Base-by-base conservation (phyloP, 2,329 filamentous ascomycete species). In the Trichophaea hybrida region DNA sequence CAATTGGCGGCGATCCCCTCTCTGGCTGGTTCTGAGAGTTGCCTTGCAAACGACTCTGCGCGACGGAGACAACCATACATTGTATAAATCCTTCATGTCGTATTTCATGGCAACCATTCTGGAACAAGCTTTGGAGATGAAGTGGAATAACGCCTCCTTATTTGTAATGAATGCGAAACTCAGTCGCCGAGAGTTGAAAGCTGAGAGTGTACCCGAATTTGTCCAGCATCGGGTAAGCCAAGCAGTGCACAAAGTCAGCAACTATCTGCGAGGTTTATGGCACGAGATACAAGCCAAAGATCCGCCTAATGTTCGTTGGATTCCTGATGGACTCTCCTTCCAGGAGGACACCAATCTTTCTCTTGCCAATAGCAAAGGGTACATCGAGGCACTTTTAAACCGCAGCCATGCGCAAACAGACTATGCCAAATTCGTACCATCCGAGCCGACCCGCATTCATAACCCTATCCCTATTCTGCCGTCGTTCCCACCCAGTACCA, bases 11-110 rank as follows among this genome's bases (percentile, higher is more conserved):
- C 69, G 76, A 49, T 81, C 78, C 10, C 71, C 79, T 0, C 60
- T 77, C 0, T 83, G 79, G 79, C 70, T 83, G 0, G 70, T 81
- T 0, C 58, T 82, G 1, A 76, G 80, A 0, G 77, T 80, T 0
- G 68, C 73, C 0, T 61, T 80, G 1, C 78, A 82, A 55, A 67
- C 71, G 13, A 58, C 65, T 6, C 62, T 71, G 7, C 59, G 61
- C 13, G 50, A 55, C 56, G 24, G 24, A 24, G 24, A 24, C 24
- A 24, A 24, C 24, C 24, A 24, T 24, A 24, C 24, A 24, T 12
- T 32, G 10, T 82, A 80, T 69, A 82, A 82, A 59, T 60, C 66
- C 0, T 77, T 77, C 63, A 78, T 81, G 74, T 49, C 75, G 0
- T 76, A 73, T 17, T 70, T 78, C 64, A 71, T 78, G 67, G 59